Evolutionary conservation across 2,329 filamentous ascomycete genomes (phyloP).

Genomic region (Diaporthe sp.): DNA sequence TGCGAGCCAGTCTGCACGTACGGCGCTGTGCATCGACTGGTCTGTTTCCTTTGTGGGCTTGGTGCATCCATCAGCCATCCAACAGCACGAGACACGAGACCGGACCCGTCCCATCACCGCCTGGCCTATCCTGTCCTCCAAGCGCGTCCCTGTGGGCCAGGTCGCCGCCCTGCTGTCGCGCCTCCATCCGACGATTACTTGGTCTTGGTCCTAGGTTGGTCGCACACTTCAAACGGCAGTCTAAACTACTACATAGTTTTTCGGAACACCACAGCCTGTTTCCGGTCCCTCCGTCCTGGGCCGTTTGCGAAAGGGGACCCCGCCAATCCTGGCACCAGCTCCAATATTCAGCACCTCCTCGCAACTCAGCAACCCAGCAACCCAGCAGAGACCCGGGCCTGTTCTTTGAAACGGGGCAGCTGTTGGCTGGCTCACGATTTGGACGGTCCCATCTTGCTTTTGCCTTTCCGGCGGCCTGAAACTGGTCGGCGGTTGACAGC

Average conservation of each 20-base stretch:
- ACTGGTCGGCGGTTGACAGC: conserved; percentile 32
- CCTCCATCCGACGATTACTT: conserved; percentile 18
- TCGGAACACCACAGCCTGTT: conserved; percentile 30
- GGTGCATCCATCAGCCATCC: conserved; percentile 18
- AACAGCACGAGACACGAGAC: conserved; percentile 32
- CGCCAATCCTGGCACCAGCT: conserved; percentile 25
- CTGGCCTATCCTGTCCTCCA: neutral
- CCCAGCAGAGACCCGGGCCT: conserved; percentile 7
- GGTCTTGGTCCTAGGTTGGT: conserved; percentile 5
- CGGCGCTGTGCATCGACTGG: conserved; percentile 4
- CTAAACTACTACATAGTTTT: conserved; percentile 5
- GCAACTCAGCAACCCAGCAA: neutral
- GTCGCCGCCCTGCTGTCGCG: conserved; percentile 12
- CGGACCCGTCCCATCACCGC: conserved; percentile 7
- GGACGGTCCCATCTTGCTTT: conserved; percentile 10
- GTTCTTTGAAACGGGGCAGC: conserved; percentile 14
- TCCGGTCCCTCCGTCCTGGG: conserved; percentile 25
- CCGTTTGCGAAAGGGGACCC: conserved; percentile 9
- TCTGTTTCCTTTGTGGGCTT: conserved; percentile 2
- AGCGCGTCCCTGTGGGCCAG: neutral
- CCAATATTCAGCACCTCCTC: conserved; percentile 3
- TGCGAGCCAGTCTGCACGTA: neutral
- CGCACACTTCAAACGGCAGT: conserved; percentile 26
- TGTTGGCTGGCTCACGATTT: conserved; percentile 16
- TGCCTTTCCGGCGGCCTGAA: conserved; percentile 22